Conservation (phyloP, 2,329 filamentous ascomycete species). For the Diplodia sapinea region DNA sequence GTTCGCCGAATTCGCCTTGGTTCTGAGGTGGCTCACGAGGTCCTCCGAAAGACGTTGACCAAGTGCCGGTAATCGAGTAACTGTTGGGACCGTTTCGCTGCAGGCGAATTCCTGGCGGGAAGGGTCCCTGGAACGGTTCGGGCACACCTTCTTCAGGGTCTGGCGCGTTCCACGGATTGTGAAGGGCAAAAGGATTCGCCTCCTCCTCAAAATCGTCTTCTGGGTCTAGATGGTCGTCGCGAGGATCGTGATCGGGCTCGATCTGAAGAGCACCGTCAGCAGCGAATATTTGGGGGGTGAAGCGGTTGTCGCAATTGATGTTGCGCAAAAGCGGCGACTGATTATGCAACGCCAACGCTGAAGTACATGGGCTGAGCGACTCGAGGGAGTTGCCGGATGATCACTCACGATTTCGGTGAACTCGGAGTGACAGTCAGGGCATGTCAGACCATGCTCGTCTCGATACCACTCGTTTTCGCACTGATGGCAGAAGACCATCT, state of each 20-base stretch:
- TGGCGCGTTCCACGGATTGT: conserved; percentile 58
- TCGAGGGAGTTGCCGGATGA: conserved; percentile 20
- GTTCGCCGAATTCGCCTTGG: conserved; percentile 33
- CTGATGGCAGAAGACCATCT: conserved; percentile 84
- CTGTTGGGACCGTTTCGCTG: conserved; percentile 43
- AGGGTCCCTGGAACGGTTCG: neutral
- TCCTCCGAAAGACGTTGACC: conserved; percentile 32
- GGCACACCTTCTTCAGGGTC: conserved; percentile 55
- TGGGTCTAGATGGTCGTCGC: conserved; percentile 47
- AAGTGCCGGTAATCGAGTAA: conserved; percentile 45
- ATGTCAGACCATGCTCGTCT: conserved; percentile 70
- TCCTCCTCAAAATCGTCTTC: conserved; percentile 42
- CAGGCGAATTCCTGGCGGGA: conserved; percentile 49
- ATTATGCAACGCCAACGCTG: neutral
- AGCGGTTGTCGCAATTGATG: neutral
- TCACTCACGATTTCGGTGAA: conserved; percentile 82
- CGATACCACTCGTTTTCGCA: conserved; percentile 83
- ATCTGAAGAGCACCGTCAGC: conserved; percentile 36
- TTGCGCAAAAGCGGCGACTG: neutral
- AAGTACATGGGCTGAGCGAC: conserved; percentile 6
- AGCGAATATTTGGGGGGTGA: neutral
- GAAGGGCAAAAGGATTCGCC: conserved; percentile 45
- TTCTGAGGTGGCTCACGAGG: conserved; percentile 39
- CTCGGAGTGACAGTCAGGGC: conserved; percentile 78
- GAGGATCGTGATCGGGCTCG: conserved; percentile 67